Evolutionary conservation across 2,329 filamentous ascomycete species (phyloP), one percentile per base, ranked within the genome.

Genomic region (Drechslera avenae): DNA sequence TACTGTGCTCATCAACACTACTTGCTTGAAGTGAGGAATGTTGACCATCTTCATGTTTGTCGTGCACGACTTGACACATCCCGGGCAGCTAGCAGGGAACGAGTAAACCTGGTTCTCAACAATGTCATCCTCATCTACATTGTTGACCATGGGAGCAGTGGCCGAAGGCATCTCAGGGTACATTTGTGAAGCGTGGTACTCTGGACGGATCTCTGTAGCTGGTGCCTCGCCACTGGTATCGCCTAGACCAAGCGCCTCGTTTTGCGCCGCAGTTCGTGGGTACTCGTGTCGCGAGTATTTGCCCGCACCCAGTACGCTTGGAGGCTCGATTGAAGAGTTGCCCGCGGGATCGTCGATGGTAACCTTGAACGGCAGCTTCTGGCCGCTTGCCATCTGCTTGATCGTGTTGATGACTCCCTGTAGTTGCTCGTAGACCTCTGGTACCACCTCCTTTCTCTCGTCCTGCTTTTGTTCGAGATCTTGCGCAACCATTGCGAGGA

Each of bases 11-110:
- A 96, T 97, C 64, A 99, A 82, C 33, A 97, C 87, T 3, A 99
- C 94, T 70, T 97, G 90, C 77, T 97, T 96, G 79, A 99, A 99
- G 77, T 96, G 89, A 1, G 94, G 94, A 56, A 99, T 97, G 67
- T 96, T 91, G 50, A 97, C 91, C 87, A 96, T 96, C 80, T 97
- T 96, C 91, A 97, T 97, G 75, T 96, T 92, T 8, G 95, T 96
- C 3, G 86, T 86, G 76, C 92, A 97, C 4, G 85, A 78, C 74
- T 89, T 89, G 68, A 87, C 86, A 79, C 94, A 99, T 55, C 90
- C 93, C 0, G 94, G 94, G 74, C 94, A 99, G 50, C 86, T 89
- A 5, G 92, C 88, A 2, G 93, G 93, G 77, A 99, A 94, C 52
- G 86, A 87, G 79, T 97, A 97, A 21, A 97, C 89, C 73, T 96